A percentile compares a stretch with the other conserved stretches of the same genome.
Conservation (phyloP, 2,329 filamentous ascomycete species). For the Clonostachys sp. region DNA sequence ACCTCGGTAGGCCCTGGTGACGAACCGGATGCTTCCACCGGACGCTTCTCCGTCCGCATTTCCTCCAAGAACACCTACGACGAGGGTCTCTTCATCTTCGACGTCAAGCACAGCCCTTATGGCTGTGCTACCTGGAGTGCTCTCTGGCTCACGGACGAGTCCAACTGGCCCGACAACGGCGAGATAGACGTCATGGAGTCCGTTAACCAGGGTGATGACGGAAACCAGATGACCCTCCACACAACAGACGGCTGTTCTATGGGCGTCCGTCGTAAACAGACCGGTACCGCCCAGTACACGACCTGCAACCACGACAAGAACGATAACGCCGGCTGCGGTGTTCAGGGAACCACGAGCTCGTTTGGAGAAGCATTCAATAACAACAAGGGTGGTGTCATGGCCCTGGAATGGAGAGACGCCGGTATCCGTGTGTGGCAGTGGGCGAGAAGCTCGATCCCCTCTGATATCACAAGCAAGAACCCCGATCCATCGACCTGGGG, state of each 20-base stretch:
- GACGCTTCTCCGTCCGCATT: slow-evolving; percentile 59
- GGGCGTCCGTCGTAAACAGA: slow-evolving; percentile 48
- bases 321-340: slow-evolving; percentile 53
- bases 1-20: slow-evolving; percentile 45
- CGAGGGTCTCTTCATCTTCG: slow-evolving; percentile 63
- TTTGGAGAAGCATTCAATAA: slow-evolving; percentile 50
- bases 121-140: slow-evolving; percentile 63
- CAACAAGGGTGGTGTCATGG: slow-evolving; percentile 52
- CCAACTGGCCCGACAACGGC: slow-evolving; percentile 58
- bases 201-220: slow-evolving; percentile 45
- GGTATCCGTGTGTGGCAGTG: slow-evolving; percentile 65
- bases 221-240: slow-evolving; percentile 58
- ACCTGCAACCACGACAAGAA: slow-evolving; percentile 48
- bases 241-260: slow-evolving; percentile 47
- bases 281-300: slow-evolving; percentile 30
- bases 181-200: slow-evolving; percentile 63
- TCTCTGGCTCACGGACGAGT: slow-evolving; percentile 59
- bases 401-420: slow-evolving; percentile 54
- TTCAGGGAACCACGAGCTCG: slow-evolving; percentile 32
- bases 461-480: slow-evolving; percentile 40
- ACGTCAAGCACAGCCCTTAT: slow-evolving; percentile 58
- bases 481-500: slow-evolving; percentile 63
- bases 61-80: slow-evolving; percentile 57
- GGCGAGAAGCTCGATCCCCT: slow-evolving; percentile 36
- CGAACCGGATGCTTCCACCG: slow-evolving; percentile 46